Evolutionary conservation across 495 filamentous ascomycete species (phyloP), one percentile per base, ranked within the genome.

Genomic region (Hypoxylon trugodes): DNA sequence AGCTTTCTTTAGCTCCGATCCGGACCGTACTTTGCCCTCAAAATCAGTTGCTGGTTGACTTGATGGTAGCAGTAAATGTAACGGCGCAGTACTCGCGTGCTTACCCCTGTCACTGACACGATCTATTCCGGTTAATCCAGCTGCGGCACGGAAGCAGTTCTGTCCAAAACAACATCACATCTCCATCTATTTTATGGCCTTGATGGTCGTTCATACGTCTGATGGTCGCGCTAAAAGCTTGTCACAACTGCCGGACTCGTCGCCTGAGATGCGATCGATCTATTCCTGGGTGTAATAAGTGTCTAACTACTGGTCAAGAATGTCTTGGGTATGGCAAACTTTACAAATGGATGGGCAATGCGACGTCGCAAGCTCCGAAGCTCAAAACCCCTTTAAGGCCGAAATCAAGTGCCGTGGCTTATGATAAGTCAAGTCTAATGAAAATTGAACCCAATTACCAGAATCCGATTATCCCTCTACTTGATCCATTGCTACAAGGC

Each of bases 241-340:
- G 81, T 58, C 81, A 81, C 62, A 80, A 77, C 68, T 83, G 84
- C 59, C 83, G 82, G 3, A 76, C 74, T 1, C 79, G 80, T 53
- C 79, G 81, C 16, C 75, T 82, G 7, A 79, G 82, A 42, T 86
- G 84, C 61, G 84, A 86, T 55, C 76, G 76, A 26, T 81, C 81
- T 1, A 65, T 75, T 0, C 77, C 84, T 0, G 62, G 71, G 47
- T 86, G 84, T 51, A 70, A 76, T 47, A 81, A 82, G 47, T 82
- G 78, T 63, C 73, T 74, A 22, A 74, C 70, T 41, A 60, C 78
- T 19, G 77, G 81, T 30, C 77, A 81, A 73, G 73, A 73, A 22
- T 82, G 79, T 69, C 75, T 77, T 46, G 78, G 78, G 12, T 81
- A 81, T 62, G 76, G 71, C 40, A 68, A 68, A 33, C 43, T 79